Evolutionary conservation across 2,329 filamentous ascomycete species (phyloP).

Genomic region (Epichloe coenophiala): DNA sequence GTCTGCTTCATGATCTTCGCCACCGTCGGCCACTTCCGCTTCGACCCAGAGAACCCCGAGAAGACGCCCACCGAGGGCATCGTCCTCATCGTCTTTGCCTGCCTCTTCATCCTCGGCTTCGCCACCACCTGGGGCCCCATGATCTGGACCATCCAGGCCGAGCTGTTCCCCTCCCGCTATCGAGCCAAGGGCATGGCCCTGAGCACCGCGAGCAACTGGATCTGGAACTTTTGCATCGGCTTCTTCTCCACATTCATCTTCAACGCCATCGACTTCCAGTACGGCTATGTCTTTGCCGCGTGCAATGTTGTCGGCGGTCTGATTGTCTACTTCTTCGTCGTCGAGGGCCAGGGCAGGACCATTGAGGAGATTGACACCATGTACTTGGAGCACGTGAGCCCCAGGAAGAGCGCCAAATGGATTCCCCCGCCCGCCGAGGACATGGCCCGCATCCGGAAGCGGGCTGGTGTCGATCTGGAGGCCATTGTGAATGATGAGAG

Average conservation of each 20-base stretch:
- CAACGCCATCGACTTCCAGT: constrained; percentile 32
- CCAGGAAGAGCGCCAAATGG: constrained; percentile 49
- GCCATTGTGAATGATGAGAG: constrained; percentile 4
- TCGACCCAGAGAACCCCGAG: constrained; percentile 22
- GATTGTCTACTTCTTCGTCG: constrained; percentile 41
- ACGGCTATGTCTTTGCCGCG: constrained; percentile 39
- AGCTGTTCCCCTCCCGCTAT: constrained; percentile 34
- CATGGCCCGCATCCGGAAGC: constrained; percentile 26
- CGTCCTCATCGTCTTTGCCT: constrained; percentile 49
- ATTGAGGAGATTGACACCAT: constrained; percentile 39
- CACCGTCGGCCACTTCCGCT: constrained; percentile 35
- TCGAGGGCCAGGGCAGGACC: constrained; percentile 41
- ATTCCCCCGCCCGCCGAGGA: constrained; percentile 30
- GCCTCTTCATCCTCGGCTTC: constrained; percentile 43
- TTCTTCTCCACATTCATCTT: constrained; percentile 25
- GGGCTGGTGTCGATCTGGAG: constrained; percentile 27
- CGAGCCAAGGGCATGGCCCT: constrained; percentile 41
- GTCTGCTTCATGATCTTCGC: constrained; percentile 47
- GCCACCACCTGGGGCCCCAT: constrained; percentile 35
- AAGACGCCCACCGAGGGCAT: constrained; percentile 33
- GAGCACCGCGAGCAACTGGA: constrained; percentile 31
- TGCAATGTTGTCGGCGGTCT: constrained; percentile 36
- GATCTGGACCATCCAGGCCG: constrained; percentile 44
- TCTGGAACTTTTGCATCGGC: constrained; percentile 27
- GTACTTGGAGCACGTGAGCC: constrained; percentile 47